A percentile compares a stretch with the other conserved stretches of the same genome.
These are phyloP conservation scores for Candida tammaniensis DNA, from an alignment of 805 yeast genomes.

Conservation along the genomic window DNA sequence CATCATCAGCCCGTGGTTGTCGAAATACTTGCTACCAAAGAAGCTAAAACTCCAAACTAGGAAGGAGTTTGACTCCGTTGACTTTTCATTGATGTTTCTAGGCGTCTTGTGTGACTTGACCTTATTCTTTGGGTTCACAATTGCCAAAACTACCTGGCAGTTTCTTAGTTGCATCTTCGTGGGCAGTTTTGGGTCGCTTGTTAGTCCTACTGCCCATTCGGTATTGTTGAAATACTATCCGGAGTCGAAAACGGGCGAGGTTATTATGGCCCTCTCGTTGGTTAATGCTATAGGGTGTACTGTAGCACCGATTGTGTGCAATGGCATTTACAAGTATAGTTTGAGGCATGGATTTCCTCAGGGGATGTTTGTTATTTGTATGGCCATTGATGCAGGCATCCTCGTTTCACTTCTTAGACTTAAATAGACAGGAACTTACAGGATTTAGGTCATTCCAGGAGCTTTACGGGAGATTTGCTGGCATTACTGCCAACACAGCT, in stretches of 20 bases:
- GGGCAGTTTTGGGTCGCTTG: constrained; percentile 44
- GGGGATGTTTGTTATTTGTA: constrained; percentile 15
- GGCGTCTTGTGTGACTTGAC: constrained; percentile 35
- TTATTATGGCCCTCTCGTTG: constrained; percentile 11
- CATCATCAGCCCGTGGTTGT: constrained; percentile 46
- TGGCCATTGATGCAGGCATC: constrained; percentile 1
- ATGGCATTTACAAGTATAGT: constrained; percentile 41
- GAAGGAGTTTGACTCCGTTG: constrained; percentile 48
- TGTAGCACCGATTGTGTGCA: constrained; percentile 45
- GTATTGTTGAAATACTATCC: constrained; percentile 55
- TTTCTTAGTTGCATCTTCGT: constrained; percentile 31
- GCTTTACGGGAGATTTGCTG: too few relatives aligned
- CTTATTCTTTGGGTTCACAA: constrained; percentile 31
- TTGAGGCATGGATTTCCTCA: constrained; percentile 19
- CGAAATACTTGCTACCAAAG: constrained; percentile 29
- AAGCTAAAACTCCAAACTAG: constrained; percentile 22
- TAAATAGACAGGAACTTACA: too few relatives aligned
- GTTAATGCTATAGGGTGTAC: constrained; percentile 18
- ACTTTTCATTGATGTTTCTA: constrained; percentile 32
- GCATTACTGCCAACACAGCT: too few relatives aligned
- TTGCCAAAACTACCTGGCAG: constrained; percentile 16
- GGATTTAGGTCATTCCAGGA: too few relatives aligned
- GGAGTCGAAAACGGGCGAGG: constrained; percentile 32
- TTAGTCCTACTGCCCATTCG: constrained; percentile 54
- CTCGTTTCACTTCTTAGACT: too few relatives aligned